Evolutionary conservation across 2,329 filamentous ascomycete species (phyloP), one percentile per base, ranked within the genome.

Genomic region (Penicillium capsulatum): DNA sequence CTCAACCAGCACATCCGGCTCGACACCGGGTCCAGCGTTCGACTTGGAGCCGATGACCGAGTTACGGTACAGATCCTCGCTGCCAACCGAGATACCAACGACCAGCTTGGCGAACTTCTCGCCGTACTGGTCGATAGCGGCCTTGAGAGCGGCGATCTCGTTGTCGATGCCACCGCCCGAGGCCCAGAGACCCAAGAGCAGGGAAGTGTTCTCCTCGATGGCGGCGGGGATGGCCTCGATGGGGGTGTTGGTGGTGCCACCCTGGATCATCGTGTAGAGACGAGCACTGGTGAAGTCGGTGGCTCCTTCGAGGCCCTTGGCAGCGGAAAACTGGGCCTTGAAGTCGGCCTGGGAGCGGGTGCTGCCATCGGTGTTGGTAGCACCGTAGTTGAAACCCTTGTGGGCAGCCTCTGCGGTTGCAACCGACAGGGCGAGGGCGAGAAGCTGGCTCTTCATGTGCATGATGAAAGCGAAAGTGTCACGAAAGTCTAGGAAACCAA

Each of bases 151-250:
- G 2, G 72, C 61, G 33, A 94, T 68, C 69, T 95, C 88, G 60
- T 87, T 85, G 61, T 75, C 67, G 63, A 94, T 81, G 38, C 77
- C 69, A 34, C 81, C 82, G 28, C 73, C 84, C 0, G 86, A 91
- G 7, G 80, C 79, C 89, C 89, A 95, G 35, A 96, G 71, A 51
- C 88, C 88, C 9, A 95, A 79, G 8, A 96, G 76, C 17, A 96
- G 76, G 30, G 76, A 75, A 2, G 86, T 94, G 54, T 87, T 77
- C 57, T 86, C 86, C 53, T 75, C 77, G 65, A 94, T 88, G 55
- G 88, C 89, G 30, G 89, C 89, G 29, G 83, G 84, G 47, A 95
- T 87, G 50, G 84, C 86, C 28, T 76, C 71, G 57, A 84, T 88
- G 54, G 80, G 74, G 19, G 74, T 73, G 66, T 75, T 81, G 48